These are phyloP conservation scores for Claviceps pusilla DNA, from an alignment of 2,329 filamentous ascomycete genomes.

Conservation along the genomic window DNA sequence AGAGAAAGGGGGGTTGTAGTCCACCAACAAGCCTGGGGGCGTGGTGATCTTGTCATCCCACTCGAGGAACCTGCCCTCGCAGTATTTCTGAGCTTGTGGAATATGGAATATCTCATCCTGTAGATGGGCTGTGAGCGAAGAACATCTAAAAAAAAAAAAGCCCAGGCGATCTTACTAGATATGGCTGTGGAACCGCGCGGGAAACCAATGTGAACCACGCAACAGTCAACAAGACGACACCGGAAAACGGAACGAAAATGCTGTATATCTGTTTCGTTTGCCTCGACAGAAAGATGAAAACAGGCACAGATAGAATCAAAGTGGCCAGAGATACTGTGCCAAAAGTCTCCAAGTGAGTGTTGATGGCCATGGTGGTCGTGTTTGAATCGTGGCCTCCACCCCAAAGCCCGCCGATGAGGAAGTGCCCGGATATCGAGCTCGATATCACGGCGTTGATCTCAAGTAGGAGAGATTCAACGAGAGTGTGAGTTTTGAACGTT, in stretches of 20 bases:
- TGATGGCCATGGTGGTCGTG: not conserved
- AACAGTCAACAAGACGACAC: slow-evolving; percentile 9
- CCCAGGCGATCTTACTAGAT: slow-evolving; percentile 28
- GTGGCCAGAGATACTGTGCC: slow-evolving; percentile 1
- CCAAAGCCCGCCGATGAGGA: not conserved
- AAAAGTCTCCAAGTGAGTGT: not conserved
- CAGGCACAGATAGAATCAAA: slow-evolving; percentile 3
- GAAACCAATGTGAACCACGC: slow-evolving; percentile 13
- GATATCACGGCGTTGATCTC: not conserved
- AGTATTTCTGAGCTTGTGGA: slow-evolving; percentile 81
- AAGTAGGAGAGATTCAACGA: not conserved
- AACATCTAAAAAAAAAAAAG: not conserved
- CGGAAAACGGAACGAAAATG: not conserved
- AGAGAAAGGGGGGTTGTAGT: not conserved
- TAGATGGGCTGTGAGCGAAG: slow-evolving; percentile 5
- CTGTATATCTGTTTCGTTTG: not conserved
- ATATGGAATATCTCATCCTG: slow-evolving; percentile 83
- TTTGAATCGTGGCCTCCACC: not conserved
- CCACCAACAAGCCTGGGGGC: slow-evolving; percentile 59
- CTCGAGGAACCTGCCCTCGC: slow-evolving; percentile 51
- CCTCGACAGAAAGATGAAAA: slow-evolving; percentile 2
- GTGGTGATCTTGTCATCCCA: slow-evolving; percentile 99
- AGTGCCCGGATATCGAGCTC: not conserved
- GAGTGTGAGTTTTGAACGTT: not conserved
- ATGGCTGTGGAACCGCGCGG: slow-evolving; percentile 33